Conservation (phyloP, 2,329 filamentous ascomycete genomes). For the Claviceps capensis region DNA sequence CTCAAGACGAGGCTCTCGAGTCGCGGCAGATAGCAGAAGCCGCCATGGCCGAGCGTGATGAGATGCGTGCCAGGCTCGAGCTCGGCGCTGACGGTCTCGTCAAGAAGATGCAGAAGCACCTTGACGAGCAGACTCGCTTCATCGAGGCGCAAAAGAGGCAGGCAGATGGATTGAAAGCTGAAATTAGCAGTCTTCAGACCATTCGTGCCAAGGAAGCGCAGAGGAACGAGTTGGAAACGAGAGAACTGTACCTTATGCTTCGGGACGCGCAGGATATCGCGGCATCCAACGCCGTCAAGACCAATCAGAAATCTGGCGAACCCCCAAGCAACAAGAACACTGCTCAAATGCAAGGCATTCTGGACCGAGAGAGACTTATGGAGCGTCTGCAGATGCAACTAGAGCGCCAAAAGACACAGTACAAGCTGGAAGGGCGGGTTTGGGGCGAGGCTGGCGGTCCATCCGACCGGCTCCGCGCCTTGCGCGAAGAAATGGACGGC, state of each 20-base stretch:
- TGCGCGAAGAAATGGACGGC: conserved; percentile 88
- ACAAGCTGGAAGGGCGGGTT: conserved; percentile 85
- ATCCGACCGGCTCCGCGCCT: conserved; percentile 79
- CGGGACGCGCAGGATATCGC: conserved; percentile 94
- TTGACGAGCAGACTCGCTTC: conserved; percentile 84
- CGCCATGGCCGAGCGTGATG: conserved; percentile 90
- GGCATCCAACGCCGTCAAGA: conserved; percentile 61
- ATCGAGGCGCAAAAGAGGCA: conserved; percentile 82
- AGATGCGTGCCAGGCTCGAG: conserved; percentile 79
- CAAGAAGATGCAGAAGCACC: conserved; percentile 78
- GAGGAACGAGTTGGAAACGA: conserved; percentile 86
- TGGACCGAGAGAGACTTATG: conserved; percentile 87
- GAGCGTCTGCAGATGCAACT: conserved; percentile 88
- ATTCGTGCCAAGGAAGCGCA: conserved; percentile 83
- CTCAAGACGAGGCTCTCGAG: conserved; percentile 81
- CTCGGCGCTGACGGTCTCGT: conserved; percentile 88
- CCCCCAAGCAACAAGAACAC: conserved; percentile 51
- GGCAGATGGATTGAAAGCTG: conserved; percentile 75
- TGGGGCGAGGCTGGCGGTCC: conserved; percentile 75
- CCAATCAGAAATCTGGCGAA: conserved; percentile 29
- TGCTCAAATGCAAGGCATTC: conserved; percentile 73
- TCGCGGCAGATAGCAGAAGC: conserved; percentile 87
- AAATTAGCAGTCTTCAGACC: conserved; percentile 75
- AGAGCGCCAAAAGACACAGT: conserved; percentile 93
- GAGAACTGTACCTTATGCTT: conserved; percentile 96